Base-by-base conservation (phyloP, 2,329 filamentous ascomycete species). In the Paracoccidioides lutzii region DNA sequence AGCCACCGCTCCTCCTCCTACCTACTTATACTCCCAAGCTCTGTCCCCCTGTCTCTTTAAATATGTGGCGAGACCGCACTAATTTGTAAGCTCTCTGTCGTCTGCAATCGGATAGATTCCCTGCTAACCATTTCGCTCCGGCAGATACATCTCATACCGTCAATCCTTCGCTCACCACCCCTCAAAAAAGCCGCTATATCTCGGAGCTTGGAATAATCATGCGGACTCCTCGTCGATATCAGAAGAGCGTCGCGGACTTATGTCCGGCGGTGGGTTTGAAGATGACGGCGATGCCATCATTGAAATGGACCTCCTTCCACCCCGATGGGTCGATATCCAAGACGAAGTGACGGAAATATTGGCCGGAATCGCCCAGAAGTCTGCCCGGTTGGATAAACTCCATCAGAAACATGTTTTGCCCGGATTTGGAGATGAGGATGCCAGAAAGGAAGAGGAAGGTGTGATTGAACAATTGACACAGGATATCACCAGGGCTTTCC, bases 61-160 rank as follows among this genome's bases (percentile, higher is more conserved):
- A 79, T 79, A 95, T 95, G 89, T 98, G 90, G 90, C 89, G 93
- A 78, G 93, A 98, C 80, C 87, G 93, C 75, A 98, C 93, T 65
- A 98, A 97, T 71, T 87, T 98, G 90, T 96, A 83, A 65, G 81
- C 68, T 49, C 44, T 46, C 54, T 43, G 51, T 58, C 57, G 58
- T 57, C 55, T 57, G 38, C 43, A 44, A 35, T 38, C 37, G 54
- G 43, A 30, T 43, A 30, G 15, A 14, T 57, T 42, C 45, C 51
- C 56, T 60, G 57, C 61, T 60, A 59, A 61, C 55, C 40, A 56
- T 59, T 52, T 57, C 52, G 53, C 40, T 15, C 38, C 53, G 50
- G 59, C 68, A 95, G 91, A 70, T 98, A 94, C 73, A 93, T 98
- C 71, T 97, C 93, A 73, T 98, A 97, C 79, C 90, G 93, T 67